These are phyloP conservation scores for Lichenothelia convexa DNA, from an alignment of 495 filamentous ascomycete genomes.

Conservation along the genomic window DNA sequence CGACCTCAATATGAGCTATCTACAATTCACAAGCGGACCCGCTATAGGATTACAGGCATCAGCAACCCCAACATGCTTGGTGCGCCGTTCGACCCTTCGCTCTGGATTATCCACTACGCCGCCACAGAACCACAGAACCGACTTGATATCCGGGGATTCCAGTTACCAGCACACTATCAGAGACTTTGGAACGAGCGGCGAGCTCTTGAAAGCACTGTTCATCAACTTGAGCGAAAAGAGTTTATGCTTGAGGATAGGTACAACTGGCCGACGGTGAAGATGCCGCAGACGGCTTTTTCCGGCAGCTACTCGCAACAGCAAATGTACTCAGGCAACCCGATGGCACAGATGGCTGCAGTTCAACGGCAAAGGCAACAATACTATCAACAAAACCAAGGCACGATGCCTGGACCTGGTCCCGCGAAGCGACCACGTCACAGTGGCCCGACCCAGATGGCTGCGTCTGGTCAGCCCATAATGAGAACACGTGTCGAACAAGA, in stretches of 20 bases:
- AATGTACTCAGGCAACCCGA: conserved; percentile 3
- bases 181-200: conserved; percentile 41
- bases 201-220: conserved; percentile 58
- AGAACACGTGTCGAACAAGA: no score
- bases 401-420: conserved; percentile 32
- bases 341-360: neutral
- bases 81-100: conserved; percentile 52
- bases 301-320: conserved; percentile 12
- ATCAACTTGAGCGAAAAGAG: conserved; percentile 61
- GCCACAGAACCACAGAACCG: conserved; percentile 52
- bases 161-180: conserved; percentile 37
- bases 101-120: conserved; percentile 92
- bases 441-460: conserved; percentile 7
- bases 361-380: neutral
- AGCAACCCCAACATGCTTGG: conserved; percentile 39
- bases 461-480: conserved; percentile 1
- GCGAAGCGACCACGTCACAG: conserved; percentile 18
- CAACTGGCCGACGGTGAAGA: conserved; percentile 73
- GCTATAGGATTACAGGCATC: conserved; percentile 63
- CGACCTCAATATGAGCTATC: conserved; percentile 45
- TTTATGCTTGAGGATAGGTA: conserved; percentile 80
- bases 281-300: conserved; percentile 29
- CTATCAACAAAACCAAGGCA: conserved; percentile 8
- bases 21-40: conserved; percentile 55
- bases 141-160: conserved; percentile 45